Conservation (phyloP, 2,329 filamentous ascomycete genomes). For the Chaetoscypha palmicola region DNA sequence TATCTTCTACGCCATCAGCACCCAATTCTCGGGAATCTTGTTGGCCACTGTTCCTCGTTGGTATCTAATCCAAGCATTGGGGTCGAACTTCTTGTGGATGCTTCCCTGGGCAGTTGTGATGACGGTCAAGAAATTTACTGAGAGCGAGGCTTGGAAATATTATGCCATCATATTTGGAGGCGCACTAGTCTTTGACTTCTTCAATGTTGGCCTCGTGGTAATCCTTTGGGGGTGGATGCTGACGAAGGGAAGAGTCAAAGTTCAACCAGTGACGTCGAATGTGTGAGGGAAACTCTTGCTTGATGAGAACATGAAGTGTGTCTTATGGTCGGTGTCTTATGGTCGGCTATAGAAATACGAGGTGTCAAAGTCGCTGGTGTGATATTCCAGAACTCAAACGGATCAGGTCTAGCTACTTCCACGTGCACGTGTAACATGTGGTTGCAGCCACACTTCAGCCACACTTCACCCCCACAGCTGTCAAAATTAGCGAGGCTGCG, state of each 20-base stretch:
- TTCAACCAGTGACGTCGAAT: background rate
- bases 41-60: slow-evolving; percentile 55
- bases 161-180: slow-evolving; percentile 62
- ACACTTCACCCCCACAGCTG: too few species aligned
- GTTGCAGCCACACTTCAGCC: too few species aligned
- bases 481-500: too few species aligned
- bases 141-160: slow-evolving; percentile 57
- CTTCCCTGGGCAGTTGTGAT: slow-evolving; percentile 64
- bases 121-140: slow-evolving; percentile 40
- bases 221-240: slow-evolving; percentile 16
- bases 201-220: slow-evolving; percentile 17
- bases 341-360: too few species aligned
- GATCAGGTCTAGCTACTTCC: too few species aligned
- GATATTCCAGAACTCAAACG: too few species aligned
- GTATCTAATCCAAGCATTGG: slow-evolving; percentile 62
- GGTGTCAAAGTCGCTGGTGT: too few species aligned
- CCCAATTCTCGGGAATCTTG: slow-evolving; percentile 57
- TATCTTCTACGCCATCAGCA: slow-evolving; percentile 59
- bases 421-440: too few species aligned
- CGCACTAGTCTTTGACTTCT: slow-evolving; percentile 59
- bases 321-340: too few species aligned
- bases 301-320: too few species aligned
- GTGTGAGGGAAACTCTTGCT: too few species aligned
- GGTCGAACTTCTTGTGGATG: slow-evolving; percentile 61
- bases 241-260: slow-evolving; percentile 12